Conservation (phyloP, 2,329 filamentous ascomycete genomes). For the Botrytis fragariae region DNA sequence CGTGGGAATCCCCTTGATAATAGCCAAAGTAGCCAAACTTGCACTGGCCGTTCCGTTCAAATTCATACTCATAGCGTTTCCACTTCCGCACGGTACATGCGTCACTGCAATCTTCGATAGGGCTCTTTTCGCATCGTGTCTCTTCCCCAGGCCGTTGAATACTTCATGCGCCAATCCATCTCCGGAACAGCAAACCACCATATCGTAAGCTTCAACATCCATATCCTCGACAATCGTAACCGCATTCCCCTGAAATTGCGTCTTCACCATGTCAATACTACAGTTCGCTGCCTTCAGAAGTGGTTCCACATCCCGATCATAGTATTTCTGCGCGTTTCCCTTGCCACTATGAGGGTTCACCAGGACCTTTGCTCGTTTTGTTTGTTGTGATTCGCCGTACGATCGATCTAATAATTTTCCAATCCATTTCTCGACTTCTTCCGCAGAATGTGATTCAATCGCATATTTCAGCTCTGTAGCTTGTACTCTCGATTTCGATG, state of each 20-base stretch:
- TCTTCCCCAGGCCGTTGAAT: constrained; percentile 84
- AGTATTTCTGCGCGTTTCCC: constrained; percentile 70
- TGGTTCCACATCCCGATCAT: constrained; percentile 72
- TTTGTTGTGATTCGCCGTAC: constrained; percentile 66
- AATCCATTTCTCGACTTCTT: constrained; percentile 52
- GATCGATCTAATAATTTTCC: constrained; percentile 63
- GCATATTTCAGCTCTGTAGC: constrained; percentile 61
- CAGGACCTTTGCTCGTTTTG: constrained; percentile 80
- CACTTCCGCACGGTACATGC: constrained; percentile 88
- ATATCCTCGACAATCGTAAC: constrained; percentile 71
- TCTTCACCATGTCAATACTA: constrained; percentile 69
- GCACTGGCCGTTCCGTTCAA: constrained; percentile 76
- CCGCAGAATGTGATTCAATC: constrained; percentile 42
- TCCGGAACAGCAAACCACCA: constrained; percentile 84
- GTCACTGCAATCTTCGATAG: constrained; percentile 75
- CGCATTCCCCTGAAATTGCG: constrained; percentile 72
- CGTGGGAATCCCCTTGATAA: constrained; percentile 84
- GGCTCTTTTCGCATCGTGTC: constrained; percentile 70
- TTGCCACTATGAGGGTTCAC: constrained; percentile 90
- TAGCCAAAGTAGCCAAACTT: constrained; percentile 72
- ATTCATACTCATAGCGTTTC: constrained; percentile 92
- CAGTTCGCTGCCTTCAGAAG: constrained; percentile 81
- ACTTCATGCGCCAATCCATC: constrained; percentile 91
- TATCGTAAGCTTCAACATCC: constrained; percentile 78
- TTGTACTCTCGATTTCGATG: constrained; percentile 58